Base-by-base conservation (phyloP, 2,329 filamentous ascomycete species). In the Fusarium concolor region DNA sequence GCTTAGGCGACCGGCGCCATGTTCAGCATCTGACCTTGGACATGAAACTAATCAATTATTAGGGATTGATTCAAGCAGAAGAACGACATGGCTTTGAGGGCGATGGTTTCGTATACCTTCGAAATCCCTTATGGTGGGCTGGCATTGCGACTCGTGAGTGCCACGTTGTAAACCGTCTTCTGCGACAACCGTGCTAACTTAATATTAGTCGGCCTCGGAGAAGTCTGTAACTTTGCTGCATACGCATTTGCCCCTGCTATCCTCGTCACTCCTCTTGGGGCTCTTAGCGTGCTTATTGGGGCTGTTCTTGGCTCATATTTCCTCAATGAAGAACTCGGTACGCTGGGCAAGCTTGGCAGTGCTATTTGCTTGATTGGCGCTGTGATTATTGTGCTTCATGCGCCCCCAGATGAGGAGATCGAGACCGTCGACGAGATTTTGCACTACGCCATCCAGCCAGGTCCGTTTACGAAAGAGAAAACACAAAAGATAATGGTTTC, bases 201-300 rank as follows among this genome's bases (percentile, higher is more conserved):
- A 33, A 44, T 50, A 42, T 55, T 74, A 97, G 93, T 99, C 88
- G 92, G 94, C 63, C 82, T 96, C 43, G 96, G 96, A 76, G 96
- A 99, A 82, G 84, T 97, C 60, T 96, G 94, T 82, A 99, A 99
- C 80, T 99, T 99, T 78, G 94, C 94, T 50, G 96, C 96, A 65
- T 99, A 99, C 78, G 96, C 96, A 10, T 99, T 98, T 81, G 96
- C 96, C 70, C 96, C 96, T 39, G 96, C 96, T n/a, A 99, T 99
- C 80, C 86, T 99, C 53, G 96, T 99, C 39, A 99, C 96, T 7
- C 96, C 96, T 26, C 84, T 99, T 24, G 96, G 96, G 65, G 96
- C 96, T 56, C 86, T 99, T 66, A 96, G 93, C 76, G 96, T 99
- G 59, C 84, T 99, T 70, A 97, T 99, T 75, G 96, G 94, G 69